These are phyloP conservation scores for Arctium lappa DNA, from an alignment of 129 eudicot genomes.

Conservation along the genomic window DNA sequence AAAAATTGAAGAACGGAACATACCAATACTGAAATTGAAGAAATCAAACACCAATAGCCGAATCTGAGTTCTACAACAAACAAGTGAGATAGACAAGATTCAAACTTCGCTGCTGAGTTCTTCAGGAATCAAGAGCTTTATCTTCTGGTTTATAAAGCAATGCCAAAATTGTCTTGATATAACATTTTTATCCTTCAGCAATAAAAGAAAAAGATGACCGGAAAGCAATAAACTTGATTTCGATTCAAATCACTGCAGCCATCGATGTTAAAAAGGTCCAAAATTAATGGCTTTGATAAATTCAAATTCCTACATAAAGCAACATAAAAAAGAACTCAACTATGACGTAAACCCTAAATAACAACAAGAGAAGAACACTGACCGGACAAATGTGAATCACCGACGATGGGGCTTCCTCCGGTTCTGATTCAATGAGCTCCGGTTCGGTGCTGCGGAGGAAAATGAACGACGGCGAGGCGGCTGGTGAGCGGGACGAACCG, in stretches of 20 bases:
- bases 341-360: neutral
- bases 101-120: neutral
- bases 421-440: constrained; percentile 16
- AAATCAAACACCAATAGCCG: neutral
- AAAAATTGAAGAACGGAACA: neutral
- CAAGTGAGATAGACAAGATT: neutral
- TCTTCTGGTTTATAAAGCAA: constrained; percentile 1
- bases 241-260: neutral
- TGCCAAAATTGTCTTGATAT: neutral
- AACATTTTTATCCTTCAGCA: neutral
- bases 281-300: constrained; percentile 11
- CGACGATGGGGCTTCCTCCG: constrained; percentile 6
- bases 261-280: constrained; percentile 2
- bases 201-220: neutral
- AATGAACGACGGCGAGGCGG: constrained; percentile 7
- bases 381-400: constrained; percentile 20
- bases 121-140: neutral
- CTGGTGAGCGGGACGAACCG: neutral
- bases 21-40: neutral
- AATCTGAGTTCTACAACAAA: neutral
- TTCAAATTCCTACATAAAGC: neutral
- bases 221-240: neutral
- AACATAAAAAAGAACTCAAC: neutral
- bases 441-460: constrained; percentile 12
- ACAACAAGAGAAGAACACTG: neutral